Conservation (phyloP, 2,329 filamentous ascomycete genomes). For the Didymosphaeria variabile region DNA sequence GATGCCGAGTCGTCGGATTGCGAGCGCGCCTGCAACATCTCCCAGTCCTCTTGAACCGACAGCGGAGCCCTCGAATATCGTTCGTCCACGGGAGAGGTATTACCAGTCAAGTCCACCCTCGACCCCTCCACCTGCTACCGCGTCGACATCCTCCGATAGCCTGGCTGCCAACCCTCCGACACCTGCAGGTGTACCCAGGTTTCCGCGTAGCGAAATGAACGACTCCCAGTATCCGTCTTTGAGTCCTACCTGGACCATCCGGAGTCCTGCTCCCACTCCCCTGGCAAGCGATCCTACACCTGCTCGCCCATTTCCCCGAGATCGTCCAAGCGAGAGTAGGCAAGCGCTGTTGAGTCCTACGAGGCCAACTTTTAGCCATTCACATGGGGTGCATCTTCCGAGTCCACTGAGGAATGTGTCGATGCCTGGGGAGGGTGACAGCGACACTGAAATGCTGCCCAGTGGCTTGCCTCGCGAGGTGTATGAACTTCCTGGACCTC, state of each 20-base stretch:
- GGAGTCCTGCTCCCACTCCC: not conserved
- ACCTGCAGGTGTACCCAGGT: not conserved
- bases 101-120: not conserved
- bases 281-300: not conserved
- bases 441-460: not conserved
- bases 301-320: not conserved
- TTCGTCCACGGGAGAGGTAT: too few relatives aligned
- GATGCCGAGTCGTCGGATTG: not conserved
- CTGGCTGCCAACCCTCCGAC: not conserved
- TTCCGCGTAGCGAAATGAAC: not conserved
- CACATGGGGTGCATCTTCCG: not conserved
- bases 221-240: not conserved
- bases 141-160: not conserved
- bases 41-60: too few relatives aligned
- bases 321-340: not conserved
- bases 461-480: not conserved
- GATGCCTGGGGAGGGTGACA: constrained; percentile 19
- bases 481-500: not conserved
- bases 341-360: not conserved
- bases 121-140: not conserved
- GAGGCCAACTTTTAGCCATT: not conserved
- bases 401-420: not conserved
- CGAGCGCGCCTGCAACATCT: not conserved
- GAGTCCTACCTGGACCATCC: not conserved
- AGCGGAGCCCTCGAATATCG: too few relatives aligned